These are phyloP conservation scores for Fusarium heterosporum DNA, from an alignment of 2,329 filamentous ascomycete species.

Conservation along the genomic window DNA sequence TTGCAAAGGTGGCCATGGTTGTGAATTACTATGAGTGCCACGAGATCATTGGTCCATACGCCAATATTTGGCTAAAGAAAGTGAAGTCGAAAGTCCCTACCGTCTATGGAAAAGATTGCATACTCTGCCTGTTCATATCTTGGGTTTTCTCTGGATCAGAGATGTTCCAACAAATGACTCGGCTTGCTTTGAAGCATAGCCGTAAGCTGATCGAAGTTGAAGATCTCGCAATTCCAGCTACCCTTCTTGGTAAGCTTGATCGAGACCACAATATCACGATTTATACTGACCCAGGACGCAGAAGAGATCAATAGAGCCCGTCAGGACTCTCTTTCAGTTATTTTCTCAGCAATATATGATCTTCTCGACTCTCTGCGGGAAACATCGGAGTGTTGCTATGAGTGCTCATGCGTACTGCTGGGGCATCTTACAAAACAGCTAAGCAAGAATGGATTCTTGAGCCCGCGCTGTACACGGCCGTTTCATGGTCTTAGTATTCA, in stretches of 20 bases:
- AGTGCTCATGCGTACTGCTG: slow-evolving; percentile 6
- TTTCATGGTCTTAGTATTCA: neutral
- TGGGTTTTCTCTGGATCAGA: slow-evolving; percentile 24
- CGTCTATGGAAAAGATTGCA: slow-evolving; percentile 4
- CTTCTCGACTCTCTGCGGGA: neutral
- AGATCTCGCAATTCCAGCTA: slow-evolving; percentile 5
- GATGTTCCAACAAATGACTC: slow-evolving; percentile 7
- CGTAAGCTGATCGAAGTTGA: neutral
- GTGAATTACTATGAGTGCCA: slow-evolving; percentile 46
- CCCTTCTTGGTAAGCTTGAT: neutral
- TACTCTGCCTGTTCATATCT: slow-evolving; percentile 29
- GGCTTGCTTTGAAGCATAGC: slow-evolving; percentile 16
- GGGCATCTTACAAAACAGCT: neutral
- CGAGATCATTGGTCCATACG: slow-evolving; percentile 22
- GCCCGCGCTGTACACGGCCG: neutral
- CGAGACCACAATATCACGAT: fast-evolving
- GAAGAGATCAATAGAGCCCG: neutral
- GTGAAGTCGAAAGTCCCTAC: fast-evolving
- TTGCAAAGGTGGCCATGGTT: slow-evolving; percentile 44
- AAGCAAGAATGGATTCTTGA: neutral
- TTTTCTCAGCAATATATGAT: neutral
- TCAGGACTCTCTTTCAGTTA: fast-evolving
- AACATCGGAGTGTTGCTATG: neutral
- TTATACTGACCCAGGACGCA: fast-evolving
- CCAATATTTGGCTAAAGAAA: slow-evolving; percentile 19